Evolutionary conservation across 805 yeast species (phyloP), one percentile per base, ranked within the genome.

Genomic region (Suhomyces sp.): DNA sequence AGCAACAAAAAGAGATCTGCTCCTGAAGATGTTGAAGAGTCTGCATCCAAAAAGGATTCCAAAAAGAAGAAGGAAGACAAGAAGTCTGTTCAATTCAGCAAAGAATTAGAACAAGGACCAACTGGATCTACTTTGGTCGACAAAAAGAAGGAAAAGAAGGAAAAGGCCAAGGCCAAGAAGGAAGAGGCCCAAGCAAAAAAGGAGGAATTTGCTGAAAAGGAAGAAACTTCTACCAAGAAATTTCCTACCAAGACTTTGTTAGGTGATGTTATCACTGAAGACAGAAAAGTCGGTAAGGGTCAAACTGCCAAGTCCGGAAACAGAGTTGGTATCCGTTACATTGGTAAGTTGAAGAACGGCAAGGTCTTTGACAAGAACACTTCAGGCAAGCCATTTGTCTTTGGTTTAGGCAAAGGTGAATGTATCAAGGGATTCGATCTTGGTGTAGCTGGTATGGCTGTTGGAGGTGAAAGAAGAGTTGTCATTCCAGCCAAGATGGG

Each of bases 381-480:
- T 62, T 81, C 86, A 59, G 99, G 99, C 65, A 93, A 90, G 79
- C 99, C 99, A 66, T 94, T 94, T 73, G 74, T 76, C 58, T 94
- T 94, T 76, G 83, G 82, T 57, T 82, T 94, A 63, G 99, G 99
- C 65, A 88, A 87, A 72, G 99, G 98, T 68, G 99, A 94, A 77
- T 97, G 96, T 62, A 94, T 94, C 80, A 89, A 89, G 74, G 99
- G 98, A 59, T 94, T 97, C 89, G 99, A 94, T 70, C 82, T 93
- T 66, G 99, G 99, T 81, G 94, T 94, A 64, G 91, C 93, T 53
- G 98, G 98, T 70, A 92, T 94, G 97, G 85, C 96, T 52, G 96
- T 89, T 68, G 97, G 97, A 66, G 98, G 98, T 68, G 99, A 94
- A 82, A 92, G 99, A 82, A 86, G 98, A 79, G 90, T 94, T 60